Conservation (phyloP, 306 rosid species). For the Quercus agrifolia region DNA sequence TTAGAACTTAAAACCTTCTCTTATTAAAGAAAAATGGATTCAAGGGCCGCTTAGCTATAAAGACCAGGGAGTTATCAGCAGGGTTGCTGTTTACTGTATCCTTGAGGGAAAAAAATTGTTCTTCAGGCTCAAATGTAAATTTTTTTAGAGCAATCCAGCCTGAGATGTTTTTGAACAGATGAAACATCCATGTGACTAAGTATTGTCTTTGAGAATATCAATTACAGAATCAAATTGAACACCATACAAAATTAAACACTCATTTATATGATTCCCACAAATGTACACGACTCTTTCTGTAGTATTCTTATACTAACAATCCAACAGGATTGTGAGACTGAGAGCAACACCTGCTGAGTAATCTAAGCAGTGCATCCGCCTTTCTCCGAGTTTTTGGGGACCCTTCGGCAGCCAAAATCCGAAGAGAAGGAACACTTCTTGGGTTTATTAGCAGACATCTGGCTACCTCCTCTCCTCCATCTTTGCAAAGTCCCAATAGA, state of each 20-base stretch:
- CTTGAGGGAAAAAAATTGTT: too few relatives aligned
- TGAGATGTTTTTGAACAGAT: not conserved
- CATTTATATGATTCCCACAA: slow-evolving; percentile 35
- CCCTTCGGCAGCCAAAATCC: slow-evolving; percentile 66
- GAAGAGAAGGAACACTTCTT: slow-evolving; percentile 78
- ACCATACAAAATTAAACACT: not conserved
- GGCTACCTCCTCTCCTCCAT: slow-evolving; percentile 78
- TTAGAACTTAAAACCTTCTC: too few relatives aligned
- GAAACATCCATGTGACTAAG: not conserved
- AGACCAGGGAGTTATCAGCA: too few relatives aligned
- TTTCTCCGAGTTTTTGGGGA: slow-evolving; percentile 80
- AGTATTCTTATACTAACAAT: slow-evolving; percentile 18
- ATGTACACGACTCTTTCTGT: slow-evolving; percentile 27
- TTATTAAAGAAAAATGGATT: too few relatives aligned
- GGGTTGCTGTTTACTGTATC: not conserved
- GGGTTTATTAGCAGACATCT: slow-evolving; percentile 68
- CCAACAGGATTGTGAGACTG: slow-evolving; percentile 51
- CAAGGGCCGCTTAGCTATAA: too few relatives aligned
- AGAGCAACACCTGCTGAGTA: slow-evolving; percentile 76
- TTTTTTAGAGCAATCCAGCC: not conserved
- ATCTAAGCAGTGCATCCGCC: slow-evolving; percentile 79
- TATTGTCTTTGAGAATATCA: not conserved
- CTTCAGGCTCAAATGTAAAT: too few relatives aligned
- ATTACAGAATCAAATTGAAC: slow-evolving; percentile 16
- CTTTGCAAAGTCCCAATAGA: slow-evolving; percentile 76